Evolutionary conservation across 2,329 filamentous ascomycete species (phyloP), one percentile per base, ranked within the genome.

Genomic region (Fusarium siculi): DNA sequence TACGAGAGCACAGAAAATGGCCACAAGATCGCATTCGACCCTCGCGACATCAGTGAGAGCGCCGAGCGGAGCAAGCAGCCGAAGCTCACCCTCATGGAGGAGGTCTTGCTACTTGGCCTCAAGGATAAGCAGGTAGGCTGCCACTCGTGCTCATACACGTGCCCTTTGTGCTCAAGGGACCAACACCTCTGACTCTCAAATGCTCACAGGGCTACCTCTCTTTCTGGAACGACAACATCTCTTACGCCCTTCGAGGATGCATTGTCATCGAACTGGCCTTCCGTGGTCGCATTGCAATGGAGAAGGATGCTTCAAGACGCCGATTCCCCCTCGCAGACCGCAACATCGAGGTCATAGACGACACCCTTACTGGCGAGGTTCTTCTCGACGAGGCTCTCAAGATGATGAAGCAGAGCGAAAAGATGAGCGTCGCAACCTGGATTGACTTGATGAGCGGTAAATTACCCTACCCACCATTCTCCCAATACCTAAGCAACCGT

Each of bases 171-270:
- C 57, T 25, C 28, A 28, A n/a, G 32, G 39, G 21, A 53, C 49
- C 44, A 53, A 52, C 42, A 46, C 28, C 47, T 52, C 70, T 68
- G 54, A 73, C 55, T 43, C 23, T 53, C 36, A 37, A 66, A 43
- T 54, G 18, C n/a, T 32, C 44, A 59, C 81, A 97, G 95, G 96
- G 96, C 75, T 98, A 99, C 81, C 91, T 99, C 73, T 98, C 96
- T 36, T 99, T 99, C 85, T 99, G 96, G 96, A 99, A 99, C 85
- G 96, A 99, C 85, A 99, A 99, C 85, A 99, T 99, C 80, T 98
- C 95, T 68, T 99, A 99, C 83, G 96, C 96, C 74, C 89, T 99
- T 72, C 92, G 96, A 82, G 96, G 96, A 81, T 99, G 96, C 85
- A 99, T 99, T 82, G 96, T 99, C 76, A 94, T 98, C 83, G 96